These are phyloP conservation scores for Yamagishiella unicocca DNA, from an alignment of 139 green algal genomes.

Conservation along the genomic window DNA sequence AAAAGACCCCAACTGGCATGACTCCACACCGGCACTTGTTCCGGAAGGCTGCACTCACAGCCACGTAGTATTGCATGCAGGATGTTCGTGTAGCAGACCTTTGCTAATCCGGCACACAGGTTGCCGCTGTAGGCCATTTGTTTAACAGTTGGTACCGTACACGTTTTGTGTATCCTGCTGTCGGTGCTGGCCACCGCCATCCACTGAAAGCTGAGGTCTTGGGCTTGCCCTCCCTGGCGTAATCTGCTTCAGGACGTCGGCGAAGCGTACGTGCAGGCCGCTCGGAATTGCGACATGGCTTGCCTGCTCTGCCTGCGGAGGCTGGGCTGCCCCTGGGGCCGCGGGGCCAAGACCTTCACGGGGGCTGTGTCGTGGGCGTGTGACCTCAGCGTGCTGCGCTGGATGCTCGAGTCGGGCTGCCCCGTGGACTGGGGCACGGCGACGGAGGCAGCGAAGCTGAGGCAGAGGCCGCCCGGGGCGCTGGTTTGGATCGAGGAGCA, in stretches of 20 bases:
- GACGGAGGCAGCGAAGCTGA: background rate
- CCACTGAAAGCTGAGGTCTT: too few relatives aligned
- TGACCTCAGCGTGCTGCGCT: background rate
- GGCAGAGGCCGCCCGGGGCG: background rate
- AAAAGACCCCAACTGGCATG: too few relatives aligned
- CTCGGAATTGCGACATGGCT: background rate
- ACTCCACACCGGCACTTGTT: too few relatives aligned
- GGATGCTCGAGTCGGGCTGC: constrained; percentile 24
- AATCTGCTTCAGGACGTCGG: background rate
- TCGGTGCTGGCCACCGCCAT: background rate
- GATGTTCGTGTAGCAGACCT: background rate
- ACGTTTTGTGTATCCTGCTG: background rate
- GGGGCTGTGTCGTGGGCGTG: too few relatives aligned
- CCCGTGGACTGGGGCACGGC: background rate
- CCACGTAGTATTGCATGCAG: background rate
- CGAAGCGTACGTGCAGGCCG: background rate
- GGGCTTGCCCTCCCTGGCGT: too few relatives aligned
- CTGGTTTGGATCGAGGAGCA: background rate
- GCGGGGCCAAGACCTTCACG: background rate
- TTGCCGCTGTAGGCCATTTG: background rate
- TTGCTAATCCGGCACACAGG: background rate
- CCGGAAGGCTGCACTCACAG: background rate
- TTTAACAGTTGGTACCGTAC: background rate
- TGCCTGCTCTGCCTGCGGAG: background rate
- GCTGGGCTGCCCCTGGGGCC: constrained; percentile 12